Percentiles rank a stretch among this genome's conserved stretches.
Conservation (phyloP, 257 asterid species). For the Echites panduratus region DNA sequence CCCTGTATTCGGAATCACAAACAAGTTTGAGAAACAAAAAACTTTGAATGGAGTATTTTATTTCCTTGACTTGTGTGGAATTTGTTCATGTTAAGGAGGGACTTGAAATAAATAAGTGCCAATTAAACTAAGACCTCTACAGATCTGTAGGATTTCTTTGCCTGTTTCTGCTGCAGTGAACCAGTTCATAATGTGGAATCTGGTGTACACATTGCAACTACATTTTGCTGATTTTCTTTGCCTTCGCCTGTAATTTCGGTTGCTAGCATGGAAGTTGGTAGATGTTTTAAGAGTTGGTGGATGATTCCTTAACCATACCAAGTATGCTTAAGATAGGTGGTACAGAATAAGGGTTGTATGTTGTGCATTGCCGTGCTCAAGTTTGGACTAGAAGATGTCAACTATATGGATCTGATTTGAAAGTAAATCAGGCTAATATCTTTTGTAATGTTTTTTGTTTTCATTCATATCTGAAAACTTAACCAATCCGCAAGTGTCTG, state of each 20-base stretch:
- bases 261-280: constrained; percentile 9
- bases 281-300: constrained; percentile 5
- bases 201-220: constrained; percentile 4
- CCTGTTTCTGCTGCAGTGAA: constrained; percentile 13
- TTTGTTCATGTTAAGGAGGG: constrained; percentile 13
- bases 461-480: background rate
- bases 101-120: constrained; percentile 16
- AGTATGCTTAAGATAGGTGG: constrained; percentile 1
- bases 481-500: background rate
- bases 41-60: background rate
- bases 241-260: constrained; percentile 7
- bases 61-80: constrained; percentile 14
- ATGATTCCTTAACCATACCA: no score
- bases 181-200: constrained; percentile 6
- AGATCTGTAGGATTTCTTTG: constrained; percentile 18
- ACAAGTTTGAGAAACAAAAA: constrained; percentile 9
- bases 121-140: constrained; percentile 17
- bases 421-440: constrained; percentile 17
- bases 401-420: constrained; percentile 12
- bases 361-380: constrained; percentile 19
- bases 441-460: background rate
- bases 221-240: constrained; percentile 17
- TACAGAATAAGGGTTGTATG: constrained; percentile 18
- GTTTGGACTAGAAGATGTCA: constrained; percentile 14
- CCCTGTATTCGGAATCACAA: constrained; percentile 16